phyloP scores from a whole-genome alignment of 441 rosid species.

The Sinapis alba region DNA sequence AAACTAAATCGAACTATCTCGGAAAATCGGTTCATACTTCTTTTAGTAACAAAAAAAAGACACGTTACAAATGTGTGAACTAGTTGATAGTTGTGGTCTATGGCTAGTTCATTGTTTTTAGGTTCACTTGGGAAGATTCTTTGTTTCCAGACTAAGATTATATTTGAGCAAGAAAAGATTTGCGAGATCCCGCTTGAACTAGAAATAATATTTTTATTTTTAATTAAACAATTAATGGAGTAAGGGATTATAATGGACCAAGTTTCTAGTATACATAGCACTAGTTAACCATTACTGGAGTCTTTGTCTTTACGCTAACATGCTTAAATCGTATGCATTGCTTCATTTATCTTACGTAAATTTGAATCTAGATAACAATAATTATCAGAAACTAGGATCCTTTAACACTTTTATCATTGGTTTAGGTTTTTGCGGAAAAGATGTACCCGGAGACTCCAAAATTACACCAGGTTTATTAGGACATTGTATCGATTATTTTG shows the following conservation, averaged over 20 bases:
- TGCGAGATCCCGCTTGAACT: constrained; percentile 15
- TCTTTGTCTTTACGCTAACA: constrained; percentile 18
- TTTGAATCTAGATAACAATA: not conserved
- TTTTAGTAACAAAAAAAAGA: not conserved
- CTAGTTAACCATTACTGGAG: constrained; percentile 10
- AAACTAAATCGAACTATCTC: not conserved
- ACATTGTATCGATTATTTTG: not conserved
- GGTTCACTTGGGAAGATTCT: constrained; percentile 7
- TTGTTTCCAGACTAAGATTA: constrained; percentile 14
- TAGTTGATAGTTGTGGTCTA: not conserved
- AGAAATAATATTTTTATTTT: not conserved
- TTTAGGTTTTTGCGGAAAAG: constrained; percentile 11
- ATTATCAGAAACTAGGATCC: not conserved
- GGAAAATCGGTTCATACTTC: not conserved
- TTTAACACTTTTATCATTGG: constrained; percentile 20
- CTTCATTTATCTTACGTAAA: constrained; percentile 17
- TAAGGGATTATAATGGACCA: constrained; percentile 1
- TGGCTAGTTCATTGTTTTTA: not conserved
- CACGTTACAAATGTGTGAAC: constrained; percentile 1
- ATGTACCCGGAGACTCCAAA: constrained; percentile 8
- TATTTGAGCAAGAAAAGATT: constrained; percentile 14
- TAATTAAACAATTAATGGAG: not conserved
- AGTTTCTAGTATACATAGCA: constrained; percentile 8
- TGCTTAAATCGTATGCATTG: constrained; percentile 10
- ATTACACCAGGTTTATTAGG: constrained; percentile 9